phyloP scores from a whole-genome alignment of 192 early-diverging fungal genomes.

The Coemansia sp. region DNA sequence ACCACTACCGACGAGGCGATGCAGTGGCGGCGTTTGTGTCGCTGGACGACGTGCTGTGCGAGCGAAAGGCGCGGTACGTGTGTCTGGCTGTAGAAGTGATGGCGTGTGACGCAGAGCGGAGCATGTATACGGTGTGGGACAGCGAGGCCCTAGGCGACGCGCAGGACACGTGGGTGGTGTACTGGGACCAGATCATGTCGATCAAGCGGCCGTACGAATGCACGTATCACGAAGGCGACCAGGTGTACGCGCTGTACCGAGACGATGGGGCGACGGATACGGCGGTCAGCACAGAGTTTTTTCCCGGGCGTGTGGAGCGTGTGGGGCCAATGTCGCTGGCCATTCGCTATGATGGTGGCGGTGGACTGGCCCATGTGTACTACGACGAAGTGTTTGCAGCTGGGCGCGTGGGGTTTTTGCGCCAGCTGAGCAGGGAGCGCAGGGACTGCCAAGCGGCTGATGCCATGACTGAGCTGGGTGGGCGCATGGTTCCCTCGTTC shows the following conservation, averaged over 20 bases:
- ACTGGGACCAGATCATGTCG: constrained; percentile 43
- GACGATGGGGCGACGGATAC: constrained; percentile 23
- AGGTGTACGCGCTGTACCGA: constrained; percentile 44
- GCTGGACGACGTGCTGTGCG: constrained; percentile 3
- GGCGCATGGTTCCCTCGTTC: constrained; percentile 29
- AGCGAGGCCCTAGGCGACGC: not conserved
- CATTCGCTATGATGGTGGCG: constrained; percentile 21
- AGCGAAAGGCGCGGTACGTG: constrained; percentile 6
- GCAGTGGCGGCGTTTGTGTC: constrained; percentile 35
- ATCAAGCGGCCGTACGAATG: constrained; percentile 39
- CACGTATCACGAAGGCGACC: constrained; percentile 32
- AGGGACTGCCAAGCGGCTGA: not conserved
- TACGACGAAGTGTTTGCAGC: constrained; percentile 50
- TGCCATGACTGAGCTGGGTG: constrained; percentile 15
- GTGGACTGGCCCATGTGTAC: constrained; percentile 31
- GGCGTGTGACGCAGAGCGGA: constrained; percentile 25
- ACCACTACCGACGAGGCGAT: constrained; percentile 40
- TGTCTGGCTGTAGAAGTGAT: constrained; percentile 23
- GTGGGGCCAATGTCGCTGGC: constrained; percentile 24
- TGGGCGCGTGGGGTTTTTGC: constrained; percentile 36
- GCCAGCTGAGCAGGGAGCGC: constrained; percentile 26
- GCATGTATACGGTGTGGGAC: constrained; percentile 40
- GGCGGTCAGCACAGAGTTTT: constrained; percentile 42
- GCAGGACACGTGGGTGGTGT: constrained; percentile 32
- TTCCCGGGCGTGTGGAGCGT: constrained; percentile 21